Evolutionary conservation across 2,329 filamentous ascomycete genomes (phyloP), one percentile per base, ranked within the genome.

Genomic region (Fusarium sambucinum): DNA sequence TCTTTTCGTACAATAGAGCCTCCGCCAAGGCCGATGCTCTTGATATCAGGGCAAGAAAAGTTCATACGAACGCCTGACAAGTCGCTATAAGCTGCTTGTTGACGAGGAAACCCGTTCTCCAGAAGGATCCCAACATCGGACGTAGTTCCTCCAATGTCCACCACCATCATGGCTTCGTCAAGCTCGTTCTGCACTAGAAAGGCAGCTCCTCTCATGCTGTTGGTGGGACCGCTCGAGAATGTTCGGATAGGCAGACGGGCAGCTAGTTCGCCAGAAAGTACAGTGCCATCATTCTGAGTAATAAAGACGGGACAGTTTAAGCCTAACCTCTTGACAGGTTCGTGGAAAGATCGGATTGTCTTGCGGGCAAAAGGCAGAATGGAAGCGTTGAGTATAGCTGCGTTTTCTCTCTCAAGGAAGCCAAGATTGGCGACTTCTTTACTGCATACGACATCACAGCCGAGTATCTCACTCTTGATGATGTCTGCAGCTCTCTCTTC

Each of bases 81-180:
- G 32, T 89, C 84, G 33, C 85, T 88, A 64, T 88, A 90, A 0
- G 87, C 87, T 7, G 87, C 85, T 50, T 87, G 84, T 73, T 90
- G 86, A 32, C 88, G 81, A 1, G 89, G 89, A 50, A 91, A 89
- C 0, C 89, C 89, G 48, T 85, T 90, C 0, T 84, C 81, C 9
- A 88, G 81, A 5, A 91, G 75, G 1, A 89, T 76, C 0, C 89
- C 88, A 13, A 90, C 86, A 67, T 91, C 89, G 0, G 87, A 86
- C 0, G 89, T 91, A 0, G 89, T 91, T 4, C 89, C 89, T 1
- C 89, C 89, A 54, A 91, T 86, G 70, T 91, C 89, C 3, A 90
- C 85, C 0, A 91, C 88, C 79, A 90, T 86, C 68, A 83, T 77
- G 1, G 79, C 76, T 55, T 82, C 77, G 4, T 76, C 73, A 21